Evolutionary conservation across 208 protist species (phyloP).

Genomic region (Acanthamoeba divionensis): DNA sequence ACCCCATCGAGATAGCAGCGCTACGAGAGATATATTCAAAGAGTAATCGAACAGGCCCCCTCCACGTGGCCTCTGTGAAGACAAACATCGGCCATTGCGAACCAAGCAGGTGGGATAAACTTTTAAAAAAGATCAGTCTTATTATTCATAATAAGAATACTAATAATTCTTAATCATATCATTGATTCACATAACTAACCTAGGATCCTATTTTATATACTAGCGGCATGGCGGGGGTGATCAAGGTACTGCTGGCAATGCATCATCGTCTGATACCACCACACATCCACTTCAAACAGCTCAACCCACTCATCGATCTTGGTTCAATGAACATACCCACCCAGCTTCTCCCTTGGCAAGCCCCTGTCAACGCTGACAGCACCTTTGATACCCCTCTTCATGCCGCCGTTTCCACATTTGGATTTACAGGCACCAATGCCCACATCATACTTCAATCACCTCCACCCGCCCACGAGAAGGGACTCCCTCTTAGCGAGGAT

Average conservation of each 20-base stretch:
- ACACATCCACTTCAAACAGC: conserved; percentile 61
- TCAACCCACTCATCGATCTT: conserved; percentile 46
- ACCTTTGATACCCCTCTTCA: conserved; percentile 3
- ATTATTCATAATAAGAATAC: too few species aligned
- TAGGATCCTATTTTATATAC: too few species aligned
- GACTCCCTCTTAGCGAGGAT: background rate
- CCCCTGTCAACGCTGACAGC: background rate
- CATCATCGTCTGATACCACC: background rate
- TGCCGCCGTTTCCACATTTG: conserved; percentile 68
- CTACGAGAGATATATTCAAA: conserved; percentile 51
- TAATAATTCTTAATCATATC: too few species aligned
- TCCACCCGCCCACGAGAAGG: background rate
- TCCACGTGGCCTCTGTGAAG: conserved; percentile 66
- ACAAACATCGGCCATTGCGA: conserved; percentile 73
- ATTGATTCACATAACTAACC: too few species aligned
- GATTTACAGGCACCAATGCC: conserved; percentile 68
- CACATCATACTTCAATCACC: conserved; percentile 55
- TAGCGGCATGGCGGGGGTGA: conserved; percentile 66
- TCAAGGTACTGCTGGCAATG: conserved; percentile 62
- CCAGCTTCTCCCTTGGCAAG: background rate
- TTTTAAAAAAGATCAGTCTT: background rate
- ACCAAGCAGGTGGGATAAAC: background rate
- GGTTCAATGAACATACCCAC: conserved; percentile 1
- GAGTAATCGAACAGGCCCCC: background rate
- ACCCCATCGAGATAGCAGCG: conserved; percentile 71